These are phyloP conservation scores for Gossypium bickii DNA, from an alignment of 345 rosid genomes.

Conservation along the genomic window DNA sequence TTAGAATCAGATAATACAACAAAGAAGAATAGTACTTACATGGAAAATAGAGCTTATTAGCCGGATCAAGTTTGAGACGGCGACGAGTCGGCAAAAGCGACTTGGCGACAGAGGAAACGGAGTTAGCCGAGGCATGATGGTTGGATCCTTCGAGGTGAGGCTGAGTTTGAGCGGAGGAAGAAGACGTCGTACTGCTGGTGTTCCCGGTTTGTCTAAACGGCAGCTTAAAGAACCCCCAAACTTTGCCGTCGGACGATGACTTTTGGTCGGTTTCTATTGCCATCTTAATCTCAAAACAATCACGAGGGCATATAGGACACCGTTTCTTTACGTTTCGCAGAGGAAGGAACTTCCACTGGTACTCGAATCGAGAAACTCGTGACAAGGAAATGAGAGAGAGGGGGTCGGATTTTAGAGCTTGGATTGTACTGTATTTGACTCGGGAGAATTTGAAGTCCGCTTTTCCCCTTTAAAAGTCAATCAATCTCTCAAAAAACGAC, in stretches of 20 bases:
- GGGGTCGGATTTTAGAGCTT: background rate
- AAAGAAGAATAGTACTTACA: constrained; percentile 37
- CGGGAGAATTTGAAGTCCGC: background rate
- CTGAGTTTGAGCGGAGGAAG: constrained; percentile 31
- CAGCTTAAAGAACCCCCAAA: constrained; percentile 80
- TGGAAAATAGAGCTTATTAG: constrained; percentile 83
- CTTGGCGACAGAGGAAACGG: constrained; percentile 69
- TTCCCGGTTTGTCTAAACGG: constrained; percentile 55
- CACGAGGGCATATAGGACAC: constrained; percentile 5
- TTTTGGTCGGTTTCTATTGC: constrained; percentile 59
- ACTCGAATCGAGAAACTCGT: constrained; percentile 7
- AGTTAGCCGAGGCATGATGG: constrained; percentile 36
- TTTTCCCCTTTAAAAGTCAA: background rate
- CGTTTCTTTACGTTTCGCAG: background rate
- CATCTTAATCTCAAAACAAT: constrained; percentile 26
- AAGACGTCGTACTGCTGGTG: constrained; percentile 28
- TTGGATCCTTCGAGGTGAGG: constrained; percentile 53
- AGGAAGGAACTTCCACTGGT: background rate
- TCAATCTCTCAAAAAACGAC: background rate
- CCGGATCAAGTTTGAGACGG: constrained; percentile 87
- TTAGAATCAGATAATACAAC: background rate
- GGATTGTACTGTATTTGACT: constrained; percentile 8
- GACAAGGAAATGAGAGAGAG: background rate
- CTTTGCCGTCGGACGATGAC: constrained; percentile 50
- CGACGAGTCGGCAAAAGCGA: constrained; percentile 71